These are phyloP conservation scores for Sordariomycetes sp. DNA, from an alignment of 2,329 filamentous ascomycete genomes.

Conservation along the genomic window DNA sequence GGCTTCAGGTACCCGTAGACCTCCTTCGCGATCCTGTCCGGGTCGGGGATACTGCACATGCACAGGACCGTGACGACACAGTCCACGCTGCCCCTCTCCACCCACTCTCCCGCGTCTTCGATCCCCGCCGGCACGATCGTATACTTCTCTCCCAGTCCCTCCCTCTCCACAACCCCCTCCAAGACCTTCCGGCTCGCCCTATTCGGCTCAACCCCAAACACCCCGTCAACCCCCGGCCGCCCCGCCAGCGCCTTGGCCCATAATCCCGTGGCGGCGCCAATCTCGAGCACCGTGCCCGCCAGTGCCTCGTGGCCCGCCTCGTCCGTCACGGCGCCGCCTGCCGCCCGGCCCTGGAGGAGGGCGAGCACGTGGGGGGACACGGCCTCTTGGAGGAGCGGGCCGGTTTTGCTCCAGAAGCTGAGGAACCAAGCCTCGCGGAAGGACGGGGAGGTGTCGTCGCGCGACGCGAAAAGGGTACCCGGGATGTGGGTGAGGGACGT, in stretches of 20 bases:
- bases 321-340: constrained; percentile 22
- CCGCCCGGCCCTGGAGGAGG: constrained; percentile 39
- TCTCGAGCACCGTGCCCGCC: constrained; percentile 45
- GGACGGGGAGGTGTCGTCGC: constrained; percentile 27
- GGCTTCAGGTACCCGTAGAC: constrained; percentile 49
- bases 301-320: constrained; percentile 25
- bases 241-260: constrained; percentile 45
- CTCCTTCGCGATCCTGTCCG: constrained; percentile 40
- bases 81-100: constrained; percentile 41
- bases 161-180: constrained; percentile 30
- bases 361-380: constrained; percentile 35
- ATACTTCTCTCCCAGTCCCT: constrained; percentile 46
- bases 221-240: constrained; percentile 17
- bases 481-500: constrained; percentile 39
- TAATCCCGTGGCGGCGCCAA: constrained; percentile 50
- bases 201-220: constrained; percentile 59
- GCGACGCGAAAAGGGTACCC: constrained; percentile 24
- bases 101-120: constrained; percentile 40
- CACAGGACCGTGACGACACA: constrained; percentile 52
- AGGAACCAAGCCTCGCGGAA: constrained; percentile 47
- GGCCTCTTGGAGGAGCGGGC: constrained; percentile 34
- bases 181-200: constrained; percentile 36
- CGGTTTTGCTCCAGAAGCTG: constrained; percentile 46
- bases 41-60: constrained; percentile 53
- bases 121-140: constrained; percentile 53